Conservation (phyloP, 2,329 filamentous ascomycete genomes). For the Colletotrichum salicis region DNA sequence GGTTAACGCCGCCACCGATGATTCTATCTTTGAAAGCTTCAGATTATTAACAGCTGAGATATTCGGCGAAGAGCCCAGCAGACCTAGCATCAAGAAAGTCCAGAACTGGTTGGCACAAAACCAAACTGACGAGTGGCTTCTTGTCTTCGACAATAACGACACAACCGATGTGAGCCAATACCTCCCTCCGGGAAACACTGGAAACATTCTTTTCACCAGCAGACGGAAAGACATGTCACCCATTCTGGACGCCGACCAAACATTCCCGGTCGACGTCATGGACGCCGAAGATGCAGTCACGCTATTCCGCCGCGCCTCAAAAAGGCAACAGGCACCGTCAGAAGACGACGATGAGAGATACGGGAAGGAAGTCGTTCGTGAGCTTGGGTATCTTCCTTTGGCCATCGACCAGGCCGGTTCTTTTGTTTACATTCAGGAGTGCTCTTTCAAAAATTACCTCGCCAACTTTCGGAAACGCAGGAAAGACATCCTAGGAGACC, state of each 20-base stretch:
- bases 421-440: slow-evolving; percentile 27
- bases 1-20: slow-evolving; percentile 41
- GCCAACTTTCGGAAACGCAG: slow-evolving; percentile 13
- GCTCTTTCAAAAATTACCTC: slow-evolving; percentile 35
- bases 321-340: neutral
- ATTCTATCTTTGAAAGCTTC: slow-evolving; percentile 40
- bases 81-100: slow-evolving; percentile 22
- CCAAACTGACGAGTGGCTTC: slow-evolving; percentile 41
- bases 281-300: neutral
- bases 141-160: slow-evolving; percentile 45
- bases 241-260: neutral
- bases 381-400: slow-evolving; percentile 42
- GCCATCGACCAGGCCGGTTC: slow-evolving; percentile 43
- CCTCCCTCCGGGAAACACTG: slow-evolving; percentile 37
- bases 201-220: slow-evolving; percentile 45
- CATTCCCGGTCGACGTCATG: neutral
- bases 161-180: slow-evolving; percentile 29
- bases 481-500: slow-evolving; percentile 23
- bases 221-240: slow-evolving; percentile 23
- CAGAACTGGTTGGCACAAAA: slow-evolving; percentile 35
- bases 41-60: slow-evolving; percentile 32
- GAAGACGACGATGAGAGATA: neutral
- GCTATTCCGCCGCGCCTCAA: neutral
- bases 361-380: slow-evolving; percentile 33
- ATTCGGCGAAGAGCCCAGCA: neutral